phyloP scores from a whole-genome alignment of 352 stramenopile genomes.

The Phytophthora citricola region DNA sequence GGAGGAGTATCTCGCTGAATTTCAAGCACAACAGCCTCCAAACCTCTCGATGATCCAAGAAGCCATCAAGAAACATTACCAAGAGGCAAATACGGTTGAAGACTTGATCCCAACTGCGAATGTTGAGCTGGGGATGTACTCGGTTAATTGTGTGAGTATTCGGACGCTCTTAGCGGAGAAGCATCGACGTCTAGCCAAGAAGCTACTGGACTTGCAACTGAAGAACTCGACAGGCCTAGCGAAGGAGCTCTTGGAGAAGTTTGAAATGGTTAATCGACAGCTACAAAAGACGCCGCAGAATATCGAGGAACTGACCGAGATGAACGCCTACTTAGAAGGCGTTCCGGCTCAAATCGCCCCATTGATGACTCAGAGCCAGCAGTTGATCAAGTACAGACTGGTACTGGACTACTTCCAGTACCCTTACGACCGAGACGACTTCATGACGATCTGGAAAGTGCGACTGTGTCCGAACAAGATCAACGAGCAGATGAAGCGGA shows the following conservation, averaged over 20 bases:
- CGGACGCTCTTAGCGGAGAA: slow-evolving; percentile 81
- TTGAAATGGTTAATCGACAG: slow-evolving; percentile 84
- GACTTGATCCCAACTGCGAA: slow-evolving; percentile 62
- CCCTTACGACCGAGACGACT: slow-evolving; percentile 88
- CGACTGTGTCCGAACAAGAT: slow-evolving; percentile 90
- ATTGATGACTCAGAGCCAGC: slow-evolving; percentile 73
- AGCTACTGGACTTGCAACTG: slow-evolving; percentile 77
- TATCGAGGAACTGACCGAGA: slow-evolving; percentile 92
- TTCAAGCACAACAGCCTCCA: slow-evolving; percentile 75
- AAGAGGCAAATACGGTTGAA: slow-evolving; percentile 64
- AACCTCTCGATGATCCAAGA: slow-evolving; percentile 79
- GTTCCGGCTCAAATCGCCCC: slow-evolving; percentile 69
- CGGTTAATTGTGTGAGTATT: slow-evolving; percentile 75
- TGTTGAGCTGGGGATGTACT: slow-evolving; percentile 87
- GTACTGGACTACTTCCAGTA: slow-evolving; percentile 87
- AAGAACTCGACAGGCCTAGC: slow-evolving; percentile 78
- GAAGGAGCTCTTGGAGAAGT: slow-evolving; percentile 83
- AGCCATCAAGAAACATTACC: slow-evolving; percentile 78
- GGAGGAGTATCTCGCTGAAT: slow-evolving; percentile 80
- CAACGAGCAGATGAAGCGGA: slow-evolving; percentile 85
- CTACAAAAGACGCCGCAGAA: slow-evolving; percentile 90
- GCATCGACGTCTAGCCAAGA: slow-evolving; percentile 71
- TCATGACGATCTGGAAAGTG: slow-evolving; percentile 91
- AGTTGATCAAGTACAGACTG: slow-evolving; percentile 80
- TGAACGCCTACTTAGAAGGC: slow-evolving; percentile 86